Evolutionary conservation across 768 basidiomycete species (phyloP), one percentile per base, ranked within the genome.

Genomic region (Mycena pura): DNA sequence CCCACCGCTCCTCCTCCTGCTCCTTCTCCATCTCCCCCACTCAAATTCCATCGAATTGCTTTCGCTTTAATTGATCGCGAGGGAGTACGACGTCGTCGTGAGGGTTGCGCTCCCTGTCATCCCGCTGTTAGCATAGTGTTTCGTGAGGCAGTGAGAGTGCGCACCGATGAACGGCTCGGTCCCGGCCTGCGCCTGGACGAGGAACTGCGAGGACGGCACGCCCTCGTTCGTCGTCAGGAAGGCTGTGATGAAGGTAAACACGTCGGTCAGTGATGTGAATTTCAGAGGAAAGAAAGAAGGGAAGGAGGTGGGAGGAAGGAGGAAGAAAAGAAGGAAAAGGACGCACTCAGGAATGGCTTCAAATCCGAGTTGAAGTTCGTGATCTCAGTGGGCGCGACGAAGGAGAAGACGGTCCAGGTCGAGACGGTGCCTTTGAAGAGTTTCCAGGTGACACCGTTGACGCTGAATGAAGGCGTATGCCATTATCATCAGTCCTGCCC

Each of bases 161-260:
- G n/a, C 17, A 74, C 74, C 73, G 47, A 72, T 57, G 54, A 77
- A 77, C 10, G 74, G 73, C 58, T 77, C 76, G 1, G 76, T 75
- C 43, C 76, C 76, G 22, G 73, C 70, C 54, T 77, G 76, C 2
- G 74, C 73, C 56, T 77, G 76, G 7, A 77, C 76, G 21, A 77
- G 58, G 64, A 70, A 74, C 31, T 75, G 71, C 28, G 65, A 72
- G 13, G 73, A 69, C n/a, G 74, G 65, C 2, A 77, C 71, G 17
- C 71, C 73, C 48, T 77, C 69, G 48, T 69, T 74, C 10, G 51
- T 50, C 22, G 66, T 59, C 13, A 77, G 71, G 68, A 68, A 77
- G 21, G 64, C 74, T 77, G 50, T 0, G 59, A 32, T n/a, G 24
- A 38, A n/a, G 29, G 14, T 41, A 1, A 47, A 47, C 15, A 7